Conservation (phyloP, 2,329 filamentous ascomycete species). For the Orbilia brochopaga region DNA sequence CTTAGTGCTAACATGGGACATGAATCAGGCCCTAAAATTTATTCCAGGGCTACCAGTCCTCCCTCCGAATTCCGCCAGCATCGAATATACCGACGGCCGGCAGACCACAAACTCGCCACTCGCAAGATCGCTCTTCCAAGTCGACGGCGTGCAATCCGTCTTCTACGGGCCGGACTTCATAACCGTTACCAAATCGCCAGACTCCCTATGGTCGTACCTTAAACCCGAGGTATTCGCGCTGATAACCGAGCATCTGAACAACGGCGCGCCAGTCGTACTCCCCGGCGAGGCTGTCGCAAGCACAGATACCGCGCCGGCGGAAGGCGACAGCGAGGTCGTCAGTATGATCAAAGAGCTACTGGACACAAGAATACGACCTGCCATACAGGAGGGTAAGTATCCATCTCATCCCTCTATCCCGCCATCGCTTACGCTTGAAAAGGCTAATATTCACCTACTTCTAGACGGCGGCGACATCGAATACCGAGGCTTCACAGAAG, state of each 20-base stretch:
- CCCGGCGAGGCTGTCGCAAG: constrained; percentile 61
- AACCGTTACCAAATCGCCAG: constrained; percentile 87
- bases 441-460: background rate
- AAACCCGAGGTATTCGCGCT: constrained; percentile 94
- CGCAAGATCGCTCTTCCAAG: constrained; percentile 85
- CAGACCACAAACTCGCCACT: constrained; percentile 90
- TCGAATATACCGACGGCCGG: constrained; percentile 90
- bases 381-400: constrained; percentile 75
- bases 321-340: constrained; percentile 84
- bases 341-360: constrained; percentile 98
- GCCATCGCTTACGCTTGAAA: background rate
- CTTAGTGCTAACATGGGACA: too few species aligned
- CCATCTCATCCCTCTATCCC: background rate
- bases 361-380: constrained; percentile 90
- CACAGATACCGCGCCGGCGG: constrained; percentile 61
- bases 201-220: constrained; percentile 91
- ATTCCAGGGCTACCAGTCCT: constrained; percentile 87
- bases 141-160: constrained; percentile 91
- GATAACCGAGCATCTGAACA: constrained; percentile 89
- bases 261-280: constrained; percentile 80
- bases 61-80: constrained; percentile 75
- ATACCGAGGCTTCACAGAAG: constrained; percentile 75
- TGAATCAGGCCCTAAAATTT: constrained; percentile 77
- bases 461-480: constrained; percentile 95
- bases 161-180: constrained; percentile 97